Evolutionary conservation across 768 basidiomycete species (phyloP), one percentile per base, ranked within the genome.

Genomic region (Porpolomopsis calyptriformis): DNA sequence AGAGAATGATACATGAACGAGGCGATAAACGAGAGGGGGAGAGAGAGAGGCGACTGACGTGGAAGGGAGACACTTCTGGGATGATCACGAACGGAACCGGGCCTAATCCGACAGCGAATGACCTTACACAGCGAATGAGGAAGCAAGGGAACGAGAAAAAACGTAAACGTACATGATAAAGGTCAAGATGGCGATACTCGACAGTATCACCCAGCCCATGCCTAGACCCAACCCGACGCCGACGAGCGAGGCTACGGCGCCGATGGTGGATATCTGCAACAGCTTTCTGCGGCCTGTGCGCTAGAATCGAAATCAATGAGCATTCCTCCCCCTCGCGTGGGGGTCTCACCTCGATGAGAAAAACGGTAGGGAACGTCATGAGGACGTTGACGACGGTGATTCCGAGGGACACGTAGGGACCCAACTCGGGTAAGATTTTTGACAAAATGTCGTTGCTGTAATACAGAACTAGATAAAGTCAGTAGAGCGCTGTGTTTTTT

Each of bases 51-150:
- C 40, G 34, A 69, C 85, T 50, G 60, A 84, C 89, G 55, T 84
- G 74, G 41, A 74, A 62, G 1, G 90, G 90, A 2, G 91, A 83
- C 18, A 96, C 78, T 57, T 97, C 92, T 12, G 91, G 80, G 25
- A 94, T 80, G 61, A 97, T 81, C 31, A 98, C 79, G 57, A 92
- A 98, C 0, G 94, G 93, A 26, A 97, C 67, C 1, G 94, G 92
- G 1, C 94, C 94, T 14, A 97, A 71, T 2, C 93, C 94, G 26
- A 85, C 64, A 1, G 92, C 87, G 62, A 93, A 97, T 1, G 87
- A 85, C 63, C 86, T 87, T 48, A 8, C 39, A 40, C 29, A 48
- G 31, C 4, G 27, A 49, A 29, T 43, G 37, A 41, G 45, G n/a
- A 43, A 35, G 1, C 48, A 41, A n/a, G n/a, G 20, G 24, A 9